Base-by-base conservation (phyloP, 768 basidiomycete species). In the Cystobasidium ongulense region DNA sequence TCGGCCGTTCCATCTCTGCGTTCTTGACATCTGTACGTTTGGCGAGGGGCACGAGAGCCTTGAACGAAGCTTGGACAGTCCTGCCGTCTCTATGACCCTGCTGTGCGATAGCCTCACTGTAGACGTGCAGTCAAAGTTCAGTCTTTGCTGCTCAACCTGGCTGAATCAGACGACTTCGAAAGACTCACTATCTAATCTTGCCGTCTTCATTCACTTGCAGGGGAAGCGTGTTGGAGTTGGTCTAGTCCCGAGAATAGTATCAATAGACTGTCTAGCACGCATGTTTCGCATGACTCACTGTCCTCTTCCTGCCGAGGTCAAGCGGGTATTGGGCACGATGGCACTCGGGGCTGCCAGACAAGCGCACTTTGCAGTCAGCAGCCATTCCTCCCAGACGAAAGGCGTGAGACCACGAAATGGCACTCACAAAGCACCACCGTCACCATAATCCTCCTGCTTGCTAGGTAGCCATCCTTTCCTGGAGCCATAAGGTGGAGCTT, bases 261-360 rank as follows among this genome's bases (percentile, higher is more conserved):
- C 46, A 23, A 71, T 33, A 43, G 7, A 3, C 4, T 13, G 52
- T 54, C 52, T n/a, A 54, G 52, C 10, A 59, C 33, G 23, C n/a
- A n/a, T n/a, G 57, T 27, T 15, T 59, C 2, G 21, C 13, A 1
- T 25, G 3, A 57, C 72, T 41, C 63, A 87, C 76, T 65, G 89
- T 92, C 87, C 94, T 94, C 86, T 96, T 96, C 82, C 87, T 86
- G 71, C 95, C 95, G 86, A 99, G 88, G 72, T 92, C 91, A 75
- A 98, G 81, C 13, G 95, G 95, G 83, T 96, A 99, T 81, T 99
- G 95, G 5, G 96, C 96, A 65, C 95, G 84, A 85, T 94, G 92
- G 81, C 94, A 97, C 83, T 99, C 92, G 2, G 92, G 92, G 82
- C 88, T 91, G 33, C 64, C 18, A 23, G 35, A 11, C 39, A 39